Conservation (phyloP, 768 basidiomycete genomes). For the Infundibulicybe gibba region DNA sequence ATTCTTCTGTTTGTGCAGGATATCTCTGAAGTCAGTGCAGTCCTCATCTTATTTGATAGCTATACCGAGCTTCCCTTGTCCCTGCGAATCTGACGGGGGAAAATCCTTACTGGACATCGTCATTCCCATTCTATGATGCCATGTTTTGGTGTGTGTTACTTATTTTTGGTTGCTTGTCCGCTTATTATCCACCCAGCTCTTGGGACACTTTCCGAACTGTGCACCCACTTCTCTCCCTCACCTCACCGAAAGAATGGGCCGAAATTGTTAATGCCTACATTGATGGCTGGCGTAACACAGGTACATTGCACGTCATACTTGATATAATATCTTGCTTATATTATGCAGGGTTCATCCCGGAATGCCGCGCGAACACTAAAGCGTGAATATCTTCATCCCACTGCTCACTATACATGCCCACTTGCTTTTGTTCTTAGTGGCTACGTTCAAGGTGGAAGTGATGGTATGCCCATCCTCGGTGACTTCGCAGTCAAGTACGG, state of each 20-base stretch:
- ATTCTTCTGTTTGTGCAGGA: conserved; percentile 36
- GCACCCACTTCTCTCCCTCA: conserved; percentile 44
- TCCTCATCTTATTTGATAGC: conserved; percentile 17
- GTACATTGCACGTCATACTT: conserved; percentile 12
- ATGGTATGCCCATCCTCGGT: conserved; percentile 50
- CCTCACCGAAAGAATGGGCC: conserved; percentile 41
- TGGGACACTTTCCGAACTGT: conserved; percentile 55
- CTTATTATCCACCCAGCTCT: conserved; percentile 25
- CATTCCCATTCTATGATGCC: conserved; percentile 47
- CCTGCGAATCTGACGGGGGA: conserved; percentile 48
- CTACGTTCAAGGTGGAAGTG: conserved; percentile 46
- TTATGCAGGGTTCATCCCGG: conserved; percentile 41
- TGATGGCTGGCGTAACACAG: conserved; percentile 48
- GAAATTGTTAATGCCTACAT: conserved; percentile 46
- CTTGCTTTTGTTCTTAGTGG: conserved; percentile 24
- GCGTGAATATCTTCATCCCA: conserved; percentile 22
- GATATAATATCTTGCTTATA: not conserved
- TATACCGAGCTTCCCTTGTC: conserved; percentile 47
- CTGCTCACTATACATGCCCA: not conserved
- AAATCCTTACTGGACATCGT: conserved; percentile 46
- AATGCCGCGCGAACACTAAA: conserved; percentile 48
- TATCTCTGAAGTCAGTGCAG: not conserved
- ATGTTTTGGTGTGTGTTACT: conserved; percentile 38
- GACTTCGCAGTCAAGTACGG: conserved; percentile 49
- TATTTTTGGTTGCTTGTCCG: not conserved